phyloP scores from a whole-genome alignment of 1,284 basidiomycete species.

The Entoloma clypeatum region DNA sequence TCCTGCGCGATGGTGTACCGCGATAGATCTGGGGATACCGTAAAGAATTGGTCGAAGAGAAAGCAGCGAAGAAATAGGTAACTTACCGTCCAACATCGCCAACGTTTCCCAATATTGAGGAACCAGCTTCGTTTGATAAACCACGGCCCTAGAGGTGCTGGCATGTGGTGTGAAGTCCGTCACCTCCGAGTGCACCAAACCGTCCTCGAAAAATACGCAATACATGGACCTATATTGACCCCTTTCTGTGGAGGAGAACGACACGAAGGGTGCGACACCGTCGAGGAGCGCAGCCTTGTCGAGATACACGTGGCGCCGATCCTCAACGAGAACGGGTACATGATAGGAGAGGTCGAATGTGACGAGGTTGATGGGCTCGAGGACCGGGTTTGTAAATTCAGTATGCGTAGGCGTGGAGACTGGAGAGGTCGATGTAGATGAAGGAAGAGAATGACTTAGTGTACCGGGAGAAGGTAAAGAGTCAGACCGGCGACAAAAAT shows the following conservation, averaged over 20 bases:
- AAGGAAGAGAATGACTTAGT: constrained; percentile 11
- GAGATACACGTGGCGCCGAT: constrained; percentile 12
- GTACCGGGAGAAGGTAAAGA: not conserved
- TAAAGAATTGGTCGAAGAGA: constrained; percentile 30
- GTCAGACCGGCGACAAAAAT: constrained; percentile 8
- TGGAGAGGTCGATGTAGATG: constrained; percentile 18
- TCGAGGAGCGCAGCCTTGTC: constrained; percentile 9
- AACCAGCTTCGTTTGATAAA: constrained; percentile 34
- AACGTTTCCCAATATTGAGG: constrained; percentile 37
- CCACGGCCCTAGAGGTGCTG: constrained; percentile 18
- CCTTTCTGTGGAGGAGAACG: constrained; percentile 11
- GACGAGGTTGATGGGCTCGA: constrained; percentile 11
- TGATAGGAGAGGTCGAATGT: constrained; percentile 12
- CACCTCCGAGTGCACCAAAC: constrained; percentile 30
- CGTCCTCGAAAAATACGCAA: constrained; percentile 31
- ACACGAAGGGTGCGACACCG: constrained; percentile 13
- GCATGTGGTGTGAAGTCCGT: constrained; percentile 24
- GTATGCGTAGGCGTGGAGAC: constrained; percentile 13
- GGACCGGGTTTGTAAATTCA: constrained; percentile 13
- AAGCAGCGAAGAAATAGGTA: constrained; percentile 6
- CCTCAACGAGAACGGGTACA: constrained; percentile 9
- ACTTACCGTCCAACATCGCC: constrained; percentile 33
- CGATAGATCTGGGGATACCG: constrained; percentile 11
- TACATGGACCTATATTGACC: constrained; percentile 29
- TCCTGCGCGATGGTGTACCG: constrained; percentile 38